phyloP scores from a whole-genome alignment of 176 grass and related monocot genomes.

The Musa troglodytarum region DNA sequence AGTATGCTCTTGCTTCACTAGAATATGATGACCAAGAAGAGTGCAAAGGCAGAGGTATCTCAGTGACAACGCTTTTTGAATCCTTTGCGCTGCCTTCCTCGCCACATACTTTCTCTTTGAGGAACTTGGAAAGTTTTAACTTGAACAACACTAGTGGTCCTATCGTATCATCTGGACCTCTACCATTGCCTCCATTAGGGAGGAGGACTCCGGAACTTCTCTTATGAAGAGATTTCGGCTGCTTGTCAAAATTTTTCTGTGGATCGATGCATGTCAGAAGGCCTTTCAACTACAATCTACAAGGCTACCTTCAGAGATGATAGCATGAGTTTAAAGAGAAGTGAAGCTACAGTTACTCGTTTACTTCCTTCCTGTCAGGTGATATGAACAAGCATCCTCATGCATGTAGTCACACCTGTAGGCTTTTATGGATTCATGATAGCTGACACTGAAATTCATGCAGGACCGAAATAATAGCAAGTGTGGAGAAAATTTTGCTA shows the following conservation, averaged over 20 bases:
- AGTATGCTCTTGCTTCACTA: slow-evolving; percentile 36
- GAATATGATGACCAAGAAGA: slow-evolving; percentile 65
- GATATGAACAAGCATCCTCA: background rate
- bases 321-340: slow-evolving; percentile 33
- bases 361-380: slow-evolving; percentile 67
- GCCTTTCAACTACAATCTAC: slow-evolving; percentile 46
- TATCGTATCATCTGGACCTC: slow-evolving; percentile 44
- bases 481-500: too few relatives aligned
- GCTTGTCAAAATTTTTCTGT: slow-evolving; percentile 76
- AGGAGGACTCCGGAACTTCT: slow-evolving; percentile 56
- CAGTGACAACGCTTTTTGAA: slow-evolving; percentile 54
- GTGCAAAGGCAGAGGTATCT: slow-evolving; percentile 28
- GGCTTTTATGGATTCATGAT: too few relatives aligned
- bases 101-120: slow-evolving; percentile 37
- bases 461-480: too few relatives aligned
- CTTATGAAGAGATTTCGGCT: slow-evolving; percentile 55
- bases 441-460: too few relatives aligned
- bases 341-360: slow-evolving; percentile 63
- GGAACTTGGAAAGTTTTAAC: slow-evolving; percentile 74
- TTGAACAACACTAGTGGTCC: slow-evolving; percentile 34
- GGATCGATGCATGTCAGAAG: slow-evolving; percentile 52
- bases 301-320: slow-evolving; percentile 77
- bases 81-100: slow-evolving; percentile 78
- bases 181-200: slow-evolving; percentile 62
- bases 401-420: background rate